Evolutionary conservation across 352 stramenopile genomes (phyloP).

Genomic region (Phytophthora pisi): DNA sequence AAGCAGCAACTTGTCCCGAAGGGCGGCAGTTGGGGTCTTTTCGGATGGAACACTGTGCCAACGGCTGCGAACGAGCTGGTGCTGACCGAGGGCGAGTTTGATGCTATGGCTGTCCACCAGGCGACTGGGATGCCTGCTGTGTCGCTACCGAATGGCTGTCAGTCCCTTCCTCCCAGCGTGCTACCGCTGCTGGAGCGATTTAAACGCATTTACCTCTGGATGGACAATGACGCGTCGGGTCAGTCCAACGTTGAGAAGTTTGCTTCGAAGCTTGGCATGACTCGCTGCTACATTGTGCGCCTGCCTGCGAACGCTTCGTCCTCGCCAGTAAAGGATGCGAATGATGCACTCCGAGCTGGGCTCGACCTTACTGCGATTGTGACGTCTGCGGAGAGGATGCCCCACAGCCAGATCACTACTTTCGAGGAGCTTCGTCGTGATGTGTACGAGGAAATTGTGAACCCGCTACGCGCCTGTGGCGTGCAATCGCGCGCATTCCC

Average conservation of each 20-base stretch:
- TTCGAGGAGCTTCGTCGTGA: slow-evolving; percentile 93
- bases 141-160: slow-evolving; percentile 97
- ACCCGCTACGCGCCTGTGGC: slow-evolving; percentile 94
- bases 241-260: slow-evolving; percentile 97
- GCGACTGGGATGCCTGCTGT: slow-evolving; percentile 91
- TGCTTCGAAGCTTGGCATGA: slow-evolving; percentile 94
- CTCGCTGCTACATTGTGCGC: slow-evolving; percentile 92
- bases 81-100: slow-evolving; percentile 97
- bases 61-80: slow-evolving; percentile 90
- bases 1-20: slow-evolving; percentile 89
- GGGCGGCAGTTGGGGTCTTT: slow-evolving; percentile 97
- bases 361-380: slow-evolving; percentile 91
- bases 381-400: slow-evolving; percentile 77
- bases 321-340: slow-evolving; percentile 96
- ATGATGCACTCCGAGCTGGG: slow-evolving; percentile 95
- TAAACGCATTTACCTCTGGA: slow-evolving; percentile 98
- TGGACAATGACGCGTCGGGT: slow-evolving; percentile 97
- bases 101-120: slow-evolving; percentile 98
- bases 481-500: slow-evolving; percentile 94
- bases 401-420: slow-evolving; percentile 94
- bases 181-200: slow-evolving; percentile 97
- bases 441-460: slow-evolving; percentile 95
- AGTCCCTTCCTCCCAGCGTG: slow-evolving; percentile 94
- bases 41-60: slow-evolving; percentile 98
- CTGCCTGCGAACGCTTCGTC: slow-evolving; percentile 46